Percentiles rank a stretch among this genome's conserved stretches.
Evolutionary conservation across 2,329 filamentous ascomycete species (phyloP).

Genomic region (Pyrenophora graminea): DNA sequence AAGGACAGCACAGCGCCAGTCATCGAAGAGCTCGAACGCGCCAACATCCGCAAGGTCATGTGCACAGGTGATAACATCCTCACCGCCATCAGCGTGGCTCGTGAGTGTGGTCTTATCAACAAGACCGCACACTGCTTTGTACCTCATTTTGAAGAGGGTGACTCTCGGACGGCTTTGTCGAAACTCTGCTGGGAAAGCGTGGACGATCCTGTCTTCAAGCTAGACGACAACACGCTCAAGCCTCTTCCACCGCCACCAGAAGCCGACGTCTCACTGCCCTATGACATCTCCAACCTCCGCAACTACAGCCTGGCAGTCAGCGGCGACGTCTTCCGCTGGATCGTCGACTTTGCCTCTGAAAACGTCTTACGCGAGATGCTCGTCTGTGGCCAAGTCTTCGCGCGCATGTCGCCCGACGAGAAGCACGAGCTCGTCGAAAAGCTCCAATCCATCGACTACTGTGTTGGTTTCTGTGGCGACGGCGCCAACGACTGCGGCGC

Average conservation of each 20-base stretch:
- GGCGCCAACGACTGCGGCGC: constrained; percentile 98
- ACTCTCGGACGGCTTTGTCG: constrained; percentile 72
- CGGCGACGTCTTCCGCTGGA: constrained; percentile 95
- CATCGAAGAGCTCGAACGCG: constrained; percentile 77
- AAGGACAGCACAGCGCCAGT: constrained; percentile 84
- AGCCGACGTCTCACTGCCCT: constrained; percentile 80
- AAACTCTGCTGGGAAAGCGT: constrained; percentile 89
- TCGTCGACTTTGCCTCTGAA: constrained; percentile 86
- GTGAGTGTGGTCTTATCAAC: constrained; percentile 84
- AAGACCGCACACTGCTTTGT: constrained; percentile 87
- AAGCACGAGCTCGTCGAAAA: constrained; percentile 98
- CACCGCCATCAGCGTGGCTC: constrained; percentile 92
- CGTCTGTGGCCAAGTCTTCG: constrained; percentile 88
- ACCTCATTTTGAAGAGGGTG: constrained; percentile 82
- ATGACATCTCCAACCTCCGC: constrained; percentile 76
- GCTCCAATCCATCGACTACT: constrained; percentile 93
- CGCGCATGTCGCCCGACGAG: constrained; percentile 97
- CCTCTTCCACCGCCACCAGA: constrained; percentile 73
- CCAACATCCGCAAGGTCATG: constrained; percentile 90
- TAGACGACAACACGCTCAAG: constrained; percentile 80
- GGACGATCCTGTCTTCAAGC: constrained; percentile 76
- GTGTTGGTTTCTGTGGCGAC: constrained; percentile 93
- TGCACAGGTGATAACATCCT: constrained; percentile 98
- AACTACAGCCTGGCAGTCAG: constrained; percentile 90
- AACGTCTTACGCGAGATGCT: constrained; percentile 85